Conservation (phyloP, 805 yeast species). For the Kodamaea kaohsiungensis region DNA sequence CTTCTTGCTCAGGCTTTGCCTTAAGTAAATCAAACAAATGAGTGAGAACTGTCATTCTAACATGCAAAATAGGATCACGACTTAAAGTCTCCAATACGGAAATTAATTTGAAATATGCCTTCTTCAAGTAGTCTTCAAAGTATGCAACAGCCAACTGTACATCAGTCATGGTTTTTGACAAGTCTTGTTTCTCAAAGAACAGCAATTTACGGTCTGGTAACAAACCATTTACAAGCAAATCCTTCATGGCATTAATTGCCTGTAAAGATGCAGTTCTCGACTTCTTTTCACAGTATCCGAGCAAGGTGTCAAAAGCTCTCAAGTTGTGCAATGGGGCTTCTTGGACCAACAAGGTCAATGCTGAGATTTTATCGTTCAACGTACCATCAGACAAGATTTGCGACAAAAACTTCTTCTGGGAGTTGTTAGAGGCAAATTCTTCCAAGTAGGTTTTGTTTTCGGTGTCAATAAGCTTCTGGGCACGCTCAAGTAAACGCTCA, state of each 20-base stretch:
- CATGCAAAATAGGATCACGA: conserved; percentile 91
- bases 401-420: conserved; percentile 84
- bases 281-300: conserved; percentile 83
- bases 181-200: conserved; percentile 73
- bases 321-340: conserved; percentile 92
- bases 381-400: conserved; percentile 93
- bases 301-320: conserved; percentile 77
- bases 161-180: conserved; percentile 39
- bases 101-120: conserved; percentile 70
- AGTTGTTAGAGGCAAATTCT: conserved; percentile 71
- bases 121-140: conserved; percentile 88
- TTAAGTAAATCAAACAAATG: conserved; percentile 80
- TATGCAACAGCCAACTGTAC: conserved; percentile 70
- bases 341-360: conserved; percentile 87
- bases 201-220: conserved; percentile 83
- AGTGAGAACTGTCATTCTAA: conserved; percentile 71
- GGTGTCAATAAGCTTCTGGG: conserved; percentile 59
- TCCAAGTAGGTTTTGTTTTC: conserved; percentile 74
- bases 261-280: conserved; percentile 91
- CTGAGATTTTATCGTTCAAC: conserved; percentile 90
- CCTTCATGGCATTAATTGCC: conserved; percentile 86
- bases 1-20: conserved; percentile 95
- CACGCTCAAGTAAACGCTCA: conserved; percentile 63
- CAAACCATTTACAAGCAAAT: conserved; percentile 79
- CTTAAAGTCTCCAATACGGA: conserved; percentile 74